Evolutionary conservation across 208 protist genomes (phyloP).

Genomic region (Crithidia brevicula): DNA sequence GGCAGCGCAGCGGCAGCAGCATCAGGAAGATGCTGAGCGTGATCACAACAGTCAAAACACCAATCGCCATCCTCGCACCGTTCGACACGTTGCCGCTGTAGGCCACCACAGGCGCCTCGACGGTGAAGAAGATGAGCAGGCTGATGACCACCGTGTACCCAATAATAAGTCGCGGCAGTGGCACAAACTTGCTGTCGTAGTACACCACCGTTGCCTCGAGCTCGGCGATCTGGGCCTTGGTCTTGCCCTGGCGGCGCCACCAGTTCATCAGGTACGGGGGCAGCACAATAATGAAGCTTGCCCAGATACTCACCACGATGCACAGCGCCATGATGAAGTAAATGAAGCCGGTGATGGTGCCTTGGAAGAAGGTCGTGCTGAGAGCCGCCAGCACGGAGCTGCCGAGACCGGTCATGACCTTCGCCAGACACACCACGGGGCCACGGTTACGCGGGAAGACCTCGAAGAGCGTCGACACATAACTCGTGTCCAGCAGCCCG

Average conservation of each 20-base stretch:
- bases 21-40: conserved; percentile 48
- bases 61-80: conserved; percentile 36
- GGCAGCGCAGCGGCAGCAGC: conserved; percentile 43
- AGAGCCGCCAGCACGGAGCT: conserved; percentile 57
- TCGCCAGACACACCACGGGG: conserved; percentile 64
- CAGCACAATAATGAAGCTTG: conserved; percentile 51
- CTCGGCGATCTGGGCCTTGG: conserved; percentile 37
- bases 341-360: conserved; percentile 54
- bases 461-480: conserved; percentile 62
- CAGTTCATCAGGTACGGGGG: conserved; percentile 73
- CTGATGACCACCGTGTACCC: conserved; percentile 46
- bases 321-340: conserved; percentile 52
- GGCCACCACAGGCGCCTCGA: conserved; percentile 53
- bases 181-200: conserved; percentile 67
- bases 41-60: conserved; percentile 44
- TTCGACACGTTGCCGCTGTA: conserved; percentile 42
- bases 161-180: conserved; percentile 43
- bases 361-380: conserved; percentile 54
- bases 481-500: conserved; percentile 53
- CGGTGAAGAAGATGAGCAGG: conserved; percentile 63
- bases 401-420: conserved; percentile 79
- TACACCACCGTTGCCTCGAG: conserved; percentile 33
- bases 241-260: conserved; percentile 59
- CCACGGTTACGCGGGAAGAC: conserved; percentile 73
- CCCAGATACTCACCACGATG: conserved; percentile 47